Evolutionary conservation across 1,284 basidiomycete genomes (phyloP).

Genomic region (Ustilago bromivora): DNA sequence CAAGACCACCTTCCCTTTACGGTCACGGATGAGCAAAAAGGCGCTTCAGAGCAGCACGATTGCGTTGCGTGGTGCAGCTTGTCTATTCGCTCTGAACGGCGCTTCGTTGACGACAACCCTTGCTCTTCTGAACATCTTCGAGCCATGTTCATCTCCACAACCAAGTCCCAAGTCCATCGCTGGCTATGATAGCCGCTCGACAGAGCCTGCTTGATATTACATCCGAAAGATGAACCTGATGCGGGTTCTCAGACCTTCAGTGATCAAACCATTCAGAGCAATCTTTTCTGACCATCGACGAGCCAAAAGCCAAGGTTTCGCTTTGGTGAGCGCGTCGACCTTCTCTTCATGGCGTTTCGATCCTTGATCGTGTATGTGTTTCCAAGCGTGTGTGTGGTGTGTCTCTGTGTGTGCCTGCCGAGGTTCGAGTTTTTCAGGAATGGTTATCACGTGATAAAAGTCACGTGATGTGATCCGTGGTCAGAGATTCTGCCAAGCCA

Average conservation of each 20-base stretch:
- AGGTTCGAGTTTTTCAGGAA: background rate
- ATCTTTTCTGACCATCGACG: background rate
- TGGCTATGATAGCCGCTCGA: no score
- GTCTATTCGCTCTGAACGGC: background rate
- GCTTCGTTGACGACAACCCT: background rate
- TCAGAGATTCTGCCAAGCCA: no score
- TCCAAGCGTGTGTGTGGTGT: background rate
- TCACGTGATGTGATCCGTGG: no score
- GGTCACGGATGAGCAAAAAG: background rate
- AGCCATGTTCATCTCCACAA: no score
- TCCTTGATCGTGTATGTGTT: background rate
- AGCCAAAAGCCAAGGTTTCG: background rate
- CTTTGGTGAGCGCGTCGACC: constrained; percentile 1
- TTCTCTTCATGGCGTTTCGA: background rate
- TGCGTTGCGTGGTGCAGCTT: constrained; percentile 13
- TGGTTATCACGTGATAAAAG: no score
- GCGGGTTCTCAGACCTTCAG: constrained; percentile 7
- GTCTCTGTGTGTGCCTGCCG: background rate
- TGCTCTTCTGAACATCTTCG: background rate
- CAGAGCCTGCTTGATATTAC: no score
- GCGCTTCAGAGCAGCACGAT: background rate
- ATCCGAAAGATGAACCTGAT: no score
- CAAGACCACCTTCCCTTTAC: background rate
- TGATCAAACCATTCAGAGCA: background rate
- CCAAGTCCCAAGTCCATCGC: no score